phyloP scores from a whole-genome alignment of 2,329 filamentous ascomycete genomes.

The Stagonosporopsis chrysanthemi region DNA sequence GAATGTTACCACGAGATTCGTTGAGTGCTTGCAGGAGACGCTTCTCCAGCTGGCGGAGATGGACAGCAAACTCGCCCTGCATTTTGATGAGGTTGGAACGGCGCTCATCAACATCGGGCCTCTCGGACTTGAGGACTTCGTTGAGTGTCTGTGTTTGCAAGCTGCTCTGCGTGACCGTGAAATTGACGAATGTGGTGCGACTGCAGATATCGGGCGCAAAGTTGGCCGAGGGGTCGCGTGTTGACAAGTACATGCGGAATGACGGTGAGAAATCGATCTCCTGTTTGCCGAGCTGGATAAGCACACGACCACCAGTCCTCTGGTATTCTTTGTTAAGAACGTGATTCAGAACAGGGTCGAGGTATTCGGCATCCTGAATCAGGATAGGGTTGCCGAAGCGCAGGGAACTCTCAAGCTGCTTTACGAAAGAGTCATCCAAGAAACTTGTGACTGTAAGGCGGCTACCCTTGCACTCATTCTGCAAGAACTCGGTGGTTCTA shows the following conservation, averaged over 20 bases:
- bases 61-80: constrained; percentile 99
- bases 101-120: constrained; percentile 95
- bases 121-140: constrained; percentile 95
- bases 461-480: constrained; percentile 91
- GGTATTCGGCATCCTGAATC: constrained; percentile 96
- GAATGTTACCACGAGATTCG: constrained; percentile 95
- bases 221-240: constrained; percentile 91
- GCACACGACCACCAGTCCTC: constrained; percentile 94
- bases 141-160: constrained; percentile 97
- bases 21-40: constrained; percentile 92
- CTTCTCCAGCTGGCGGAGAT: constrained; percentile 94
- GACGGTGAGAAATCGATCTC: constrained; percentile 98
- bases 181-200: constrained; percentile 98
- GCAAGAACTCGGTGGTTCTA: constrained; percentile 90
- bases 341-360: constrained; percentile 97
- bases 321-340: constrained; percentile 99
- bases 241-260: constrained; percentile 95
- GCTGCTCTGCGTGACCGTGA: constrained; percentile 98
- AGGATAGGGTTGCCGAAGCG: constrained; percentile 98
- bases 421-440: constrained; percentile 96
- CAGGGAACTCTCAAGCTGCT: constrained; percentile 94
- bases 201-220: constrained; percentile 98
- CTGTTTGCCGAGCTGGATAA: constrained; percentile 97
- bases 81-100: constrained; percentile 97
- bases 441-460: constrained; percentile 97